Evolutionary conservation across 2,329 filamentous ascomycete species (phyloP).

Genomic region (Cercospora sesami): DNA sequence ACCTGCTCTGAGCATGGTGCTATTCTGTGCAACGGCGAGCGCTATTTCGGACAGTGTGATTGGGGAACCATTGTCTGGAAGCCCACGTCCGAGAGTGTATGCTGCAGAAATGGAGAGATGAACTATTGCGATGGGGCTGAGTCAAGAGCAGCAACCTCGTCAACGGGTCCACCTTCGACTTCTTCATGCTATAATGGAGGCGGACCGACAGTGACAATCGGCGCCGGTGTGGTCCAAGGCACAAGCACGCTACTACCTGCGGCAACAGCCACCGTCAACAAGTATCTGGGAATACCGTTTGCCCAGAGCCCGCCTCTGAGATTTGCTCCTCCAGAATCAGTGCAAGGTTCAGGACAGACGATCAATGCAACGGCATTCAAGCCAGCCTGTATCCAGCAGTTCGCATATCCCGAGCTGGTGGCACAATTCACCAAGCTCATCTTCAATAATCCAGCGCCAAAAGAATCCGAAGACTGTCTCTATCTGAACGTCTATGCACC

Average conservation of each 20-base stretch:
- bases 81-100: no score
- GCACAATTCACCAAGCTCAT: neutral
- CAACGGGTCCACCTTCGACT: no score
- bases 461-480: neutral
- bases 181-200: neutral
- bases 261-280: neutral
- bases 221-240: neutral
- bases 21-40: no score
- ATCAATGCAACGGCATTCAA: neutral
- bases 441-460: neutral
- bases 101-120: neutral
- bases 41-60: no score
- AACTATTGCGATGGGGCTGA: neutral
- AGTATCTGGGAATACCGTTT: neutral
- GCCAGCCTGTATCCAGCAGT: neutral
- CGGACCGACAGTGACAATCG: neutral
- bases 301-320: neutral
- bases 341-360: neutral
- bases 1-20: no score
- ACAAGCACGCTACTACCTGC: neutral
- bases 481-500: neutral
- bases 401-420: neutral
- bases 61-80: no score
- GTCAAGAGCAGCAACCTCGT: no score
- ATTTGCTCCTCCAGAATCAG: neutral